These are phyloP conservation scores for Gyrodon lividus DNA, from an alignment of 768 basidiomycete genomes.

Conservation along the genomic window DNA sequence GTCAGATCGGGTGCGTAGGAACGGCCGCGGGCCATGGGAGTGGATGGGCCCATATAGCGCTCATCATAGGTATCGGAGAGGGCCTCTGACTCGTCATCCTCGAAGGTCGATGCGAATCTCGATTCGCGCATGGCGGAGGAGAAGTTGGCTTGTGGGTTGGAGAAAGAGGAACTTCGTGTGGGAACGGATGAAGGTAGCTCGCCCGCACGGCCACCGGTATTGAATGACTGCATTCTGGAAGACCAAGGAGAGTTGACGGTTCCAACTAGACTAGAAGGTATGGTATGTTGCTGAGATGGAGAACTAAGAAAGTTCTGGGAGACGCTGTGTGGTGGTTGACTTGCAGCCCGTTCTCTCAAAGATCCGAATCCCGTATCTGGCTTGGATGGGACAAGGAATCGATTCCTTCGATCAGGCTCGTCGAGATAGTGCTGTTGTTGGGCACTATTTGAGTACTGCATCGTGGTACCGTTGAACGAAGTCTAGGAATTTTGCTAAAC, in stretches of 20 bases:
- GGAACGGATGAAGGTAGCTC: conserved; percentile 54
- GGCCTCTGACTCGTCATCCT: conserved; percentile 75
- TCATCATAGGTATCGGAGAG: conserved; percentile 65
- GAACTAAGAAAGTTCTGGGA: conserved; percentile 48
- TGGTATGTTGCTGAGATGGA: conserved; percentile 49
- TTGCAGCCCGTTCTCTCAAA: conserved; percentile 63
- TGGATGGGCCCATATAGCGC: conserved; percentile 45
- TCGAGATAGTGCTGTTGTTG: conserved; percentile 36
- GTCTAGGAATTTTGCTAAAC: conserved; percentile 2
- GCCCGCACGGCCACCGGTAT: conserved; percentile 34
- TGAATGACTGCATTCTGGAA: conserved; percentile 43
- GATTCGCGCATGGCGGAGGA: conserved; percentile 64
- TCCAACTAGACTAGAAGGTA: conserved; percentile 48
- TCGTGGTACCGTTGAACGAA: conserved; percentile 22
- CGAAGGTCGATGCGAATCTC: conserved; percentile 73
- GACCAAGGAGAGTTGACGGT: conserved; percentile 39
- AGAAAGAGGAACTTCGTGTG: conserved; percentile 69
- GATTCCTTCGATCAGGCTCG: conserved; percentile 60
- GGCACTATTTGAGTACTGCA: conserved; percentile 33
- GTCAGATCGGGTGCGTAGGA: conserved; percentile 60
- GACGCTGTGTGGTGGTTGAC: conserved; percentile 62
- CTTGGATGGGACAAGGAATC: conserved; percentile 47
- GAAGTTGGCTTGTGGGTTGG: conserved; percentile 55
- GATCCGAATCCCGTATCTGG: conserved; percentile 43
- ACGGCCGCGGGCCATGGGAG: conserved; percentile 49